Base-by-base conservation (phyloP, 805 yeast species). In the Metschnikowia anglica region DNA sequence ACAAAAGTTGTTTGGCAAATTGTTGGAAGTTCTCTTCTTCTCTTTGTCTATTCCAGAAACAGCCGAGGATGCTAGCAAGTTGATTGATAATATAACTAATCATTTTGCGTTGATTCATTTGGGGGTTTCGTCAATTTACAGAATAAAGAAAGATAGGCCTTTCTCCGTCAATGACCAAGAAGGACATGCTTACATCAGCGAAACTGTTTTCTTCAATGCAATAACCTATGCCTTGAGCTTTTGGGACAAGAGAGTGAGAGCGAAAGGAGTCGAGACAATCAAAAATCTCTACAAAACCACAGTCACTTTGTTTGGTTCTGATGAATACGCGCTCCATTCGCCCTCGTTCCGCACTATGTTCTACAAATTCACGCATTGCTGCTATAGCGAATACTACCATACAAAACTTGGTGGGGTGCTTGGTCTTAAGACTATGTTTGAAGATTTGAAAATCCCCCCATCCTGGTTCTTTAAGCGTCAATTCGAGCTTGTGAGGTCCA, bases 361-460 rank as follows among this genome's bases (percentile, higher is more conserved):
- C 52, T 83, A 88, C 38, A 83, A 83, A 40, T 85, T 95, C 55
- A 81, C 93, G 33, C 99, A 95, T 58, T 78, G 88, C 34, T 90
- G 98, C 65, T 93, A 86, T 59, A 95, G 87, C 48, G 96, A 88
- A 61, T 83, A 81, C 26, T 91, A 86, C 64, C 87, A 85, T 60
- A 76, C 82, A 25, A 93, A 93, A 53, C 72, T 87, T 7, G 97
- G 97, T 6, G 97, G 98, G 29, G 82, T 91, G 28, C 58, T 86
- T 20, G 98, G 99, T 17, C 70, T 93, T 36, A 74, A 79, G 51
- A 79, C 88, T 2, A 72, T 91, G 70, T 73, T 88, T 28, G 75
- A 77, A 33, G 93, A 84, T 34, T 65, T 85, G 25, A 74, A 66
- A 1, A 77, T 88, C 34, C 87, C 96, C 0, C 67, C 80, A 3